Percentiles rank a stretch among this genome's conserved stretches.
Conservation (phyloP, 163 green algal species). For the Scenedesmus sp. region DNA sequence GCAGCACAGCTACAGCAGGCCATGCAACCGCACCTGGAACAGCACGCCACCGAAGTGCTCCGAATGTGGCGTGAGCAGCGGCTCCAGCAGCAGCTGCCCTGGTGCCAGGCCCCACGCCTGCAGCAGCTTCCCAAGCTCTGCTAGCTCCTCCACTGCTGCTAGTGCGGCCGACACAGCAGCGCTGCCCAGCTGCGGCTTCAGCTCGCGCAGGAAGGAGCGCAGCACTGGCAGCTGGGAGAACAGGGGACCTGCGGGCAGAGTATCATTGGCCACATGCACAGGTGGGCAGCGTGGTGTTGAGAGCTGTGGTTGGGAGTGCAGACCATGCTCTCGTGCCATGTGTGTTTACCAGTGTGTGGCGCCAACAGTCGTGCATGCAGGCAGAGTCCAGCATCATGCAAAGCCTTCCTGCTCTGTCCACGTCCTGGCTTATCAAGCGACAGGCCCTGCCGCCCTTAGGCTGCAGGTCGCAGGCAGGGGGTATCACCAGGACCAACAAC, state of each 20-base stretch:
- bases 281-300: too few relatives aligned
- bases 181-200: background rate
- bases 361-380: too few relatives aligned
- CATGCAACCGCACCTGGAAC: slow-evolving; percentile 68
- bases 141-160: slow-evolving; percentile 49
- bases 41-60: slow-evolving; percentile 61
- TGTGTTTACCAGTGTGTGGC: too few relatives aligned
- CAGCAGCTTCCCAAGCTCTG: slow-evolving; percentile 63
- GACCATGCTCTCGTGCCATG: too few relatives aligned
- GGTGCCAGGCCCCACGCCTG: slow-evolving; percentile 56
- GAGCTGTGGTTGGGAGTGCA: too few relatives aligned
- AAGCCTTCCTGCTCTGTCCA: background rate
- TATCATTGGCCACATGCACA: too few relatives aligned
- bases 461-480: background rate
- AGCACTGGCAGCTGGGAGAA: slow-evolving; percentile 24
- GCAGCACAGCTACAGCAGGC: background rate
- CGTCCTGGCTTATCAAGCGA: too few relatives aligned
- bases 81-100: slow-evolving; percentile 60
- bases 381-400: background rate
- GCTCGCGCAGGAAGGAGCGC: slow-evolving; percentile 42
- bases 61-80: slow-evolving; percentile 52
- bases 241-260: slow-evolving; percentile 20
- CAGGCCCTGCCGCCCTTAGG: too few relatives aligned
- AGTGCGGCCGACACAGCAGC: slow-evolving; percentile 13
- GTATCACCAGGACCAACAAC: background rate